Conservation (phyloP, 179 eudicot species). For the Sideroxylon spinosum region DNA sequence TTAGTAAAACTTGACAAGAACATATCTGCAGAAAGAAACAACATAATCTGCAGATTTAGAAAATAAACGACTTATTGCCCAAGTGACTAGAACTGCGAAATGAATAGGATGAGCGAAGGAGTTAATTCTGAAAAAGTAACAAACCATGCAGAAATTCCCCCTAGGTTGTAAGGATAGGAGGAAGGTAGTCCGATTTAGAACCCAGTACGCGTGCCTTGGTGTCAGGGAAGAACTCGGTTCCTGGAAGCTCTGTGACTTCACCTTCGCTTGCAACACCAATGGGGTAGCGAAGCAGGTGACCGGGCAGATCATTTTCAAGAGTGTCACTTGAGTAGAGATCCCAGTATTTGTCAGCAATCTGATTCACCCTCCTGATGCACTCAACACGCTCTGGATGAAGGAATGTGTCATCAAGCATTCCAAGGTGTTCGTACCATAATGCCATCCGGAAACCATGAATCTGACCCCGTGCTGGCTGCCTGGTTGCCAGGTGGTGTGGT, state of each 20-base stretch:
- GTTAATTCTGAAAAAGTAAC: background rate
- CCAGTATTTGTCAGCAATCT: conserved; percentile 63
- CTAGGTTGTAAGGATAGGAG: conserved; percentile 65
- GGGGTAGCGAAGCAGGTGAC: conserved; percentile 74
- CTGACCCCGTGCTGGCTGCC: conserved; percentile 60
- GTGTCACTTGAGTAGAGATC: conserved; percentile 50
- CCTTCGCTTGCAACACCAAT: conserved; percentile 53
- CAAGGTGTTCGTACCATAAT: conserved; percentile 81
- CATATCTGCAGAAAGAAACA: conserved; percentile 6
- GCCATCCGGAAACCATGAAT: conserved; percentile 80
- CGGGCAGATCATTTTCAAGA: conserved; percentile 58
- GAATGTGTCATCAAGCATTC: conserved; percentile 64
- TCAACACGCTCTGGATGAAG: conserved; percentile 44
- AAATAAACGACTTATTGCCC: conserved; percentile 14
- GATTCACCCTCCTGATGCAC: conserved; percentile 53
- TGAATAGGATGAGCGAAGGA: background rate
- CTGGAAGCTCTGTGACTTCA: conserved; percentile 53
- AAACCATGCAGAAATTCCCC: background rate
- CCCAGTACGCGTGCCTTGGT: conserved; percentile 68
- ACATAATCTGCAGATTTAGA: conserved; percentile 5
- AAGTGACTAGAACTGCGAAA: background rate
- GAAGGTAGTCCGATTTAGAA: conserved; percentile 48
- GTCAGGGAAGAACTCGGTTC: conserved; percentile 62
- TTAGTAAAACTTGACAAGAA: background rate
- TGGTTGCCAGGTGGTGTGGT: conserved; percentile 47